Base-by-base conservation (phyloP, 371 early-diverging fungal species). In the Mucor velutinosus region DNA sequence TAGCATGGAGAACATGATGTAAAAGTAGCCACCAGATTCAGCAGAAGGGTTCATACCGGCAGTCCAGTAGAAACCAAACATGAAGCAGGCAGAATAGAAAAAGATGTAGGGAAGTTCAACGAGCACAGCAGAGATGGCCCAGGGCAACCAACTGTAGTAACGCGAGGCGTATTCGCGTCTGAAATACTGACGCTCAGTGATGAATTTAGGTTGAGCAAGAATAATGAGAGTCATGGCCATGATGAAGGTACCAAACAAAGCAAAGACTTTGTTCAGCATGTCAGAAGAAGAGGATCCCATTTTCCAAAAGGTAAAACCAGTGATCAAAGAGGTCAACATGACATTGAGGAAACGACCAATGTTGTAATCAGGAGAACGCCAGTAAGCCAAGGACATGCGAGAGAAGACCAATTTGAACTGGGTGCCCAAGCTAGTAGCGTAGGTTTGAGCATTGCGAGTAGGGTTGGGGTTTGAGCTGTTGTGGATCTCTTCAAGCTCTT, bases 241-340 rank as follows among this genome's bases (percentile, higher is more conserved):
- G 25, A 88, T 82, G 27, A 89, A 76, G 15, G 90, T 86, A 72
- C 86, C 81, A 75, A 93, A 93, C 41, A 93, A 77, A 27, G 88
- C 88, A 73, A 93, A 92, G 41, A 90, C 79, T 56, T 89, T 81
- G 69, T 90, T 90, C 64, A 88, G 87, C 60, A 90, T 78, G 64
- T 92, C 93, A 32, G 83, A 69, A 12, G 86, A 73, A 25, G 88
- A 77, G 59, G 75, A 37, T 29, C 80, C 81, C 1, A 87, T 73
- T 45, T 89, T 84, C 85, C 82, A 90, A 75, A 87, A 94, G 10
- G 93, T 85, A 76, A 94, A 89, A 35, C 93, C 93, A 53, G 89
- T 84, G 27, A 90, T 71, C 25, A 92, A 78, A 23, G 84, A 86
- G 65, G 79, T 78, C 60, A 86, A 73, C 64, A 73, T 58, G 58